phyloP scores from a whole-genome alignment of 306 rosid species.

The Luffa acutangula region DNA sequence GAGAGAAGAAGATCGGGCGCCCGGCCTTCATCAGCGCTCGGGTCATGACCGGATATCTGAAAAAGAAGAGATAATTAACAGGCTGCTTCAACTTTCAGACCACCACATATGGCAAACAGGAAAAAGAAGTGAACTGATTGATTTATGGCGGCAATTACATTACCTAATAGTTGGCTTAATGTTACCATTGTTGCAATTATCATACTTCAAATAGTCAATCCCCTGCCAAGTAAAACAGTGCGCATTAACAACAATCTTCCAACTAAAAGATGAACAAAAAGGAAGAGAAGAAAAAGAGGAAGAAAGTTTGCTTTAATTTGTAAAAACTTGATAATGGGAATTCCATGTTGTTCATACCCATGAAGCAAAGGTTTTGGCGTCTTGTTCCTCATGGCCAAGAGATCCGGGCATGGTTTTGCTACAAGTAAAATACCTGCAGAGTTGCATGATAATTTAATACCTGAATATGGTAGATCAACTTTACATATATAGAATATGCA shows the following conservation, averaged over 20 bases:
- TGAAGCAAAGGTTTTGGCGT: constrained; percentile 83
- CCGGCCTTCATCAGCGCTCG: constrained; percentile 77
- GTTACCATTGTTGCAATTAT: constrained; percentile 65
- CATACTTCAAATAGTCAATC: constrained; percentile 95
- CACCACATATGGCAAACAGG: background rate
- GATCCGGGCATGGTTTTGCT: constrained; percentile 95
- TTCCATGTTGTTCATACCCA: constrained; percentile 43
- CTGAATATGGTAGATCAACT: background rate
- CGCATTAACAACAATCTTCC: background rate
- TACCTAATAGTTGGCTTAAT: constrained; percentile 75
- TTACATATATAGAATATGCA: background rate
- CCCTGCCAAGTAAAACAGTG: constrained; percentile 39
- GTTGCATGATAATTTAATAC: background rate
- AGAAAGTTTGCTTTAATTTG: background rate
- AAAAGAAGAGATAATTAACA: constrained; percentile 4
- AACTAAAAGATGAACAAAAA: background rate
- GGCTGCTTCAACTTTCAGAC: background rate
- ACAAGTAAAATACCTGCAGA: constrained; percentile 70
- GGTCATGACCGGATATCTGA: constrained; percentile 83
- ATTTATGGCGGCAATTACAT: background rate
- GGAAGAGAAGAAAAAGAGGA: background rate
- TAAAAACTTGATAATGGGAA: background rate
- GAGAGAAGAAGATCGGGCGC: constrained; percentile 77
- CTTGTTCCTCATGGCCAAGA: constrained; percentile 78
- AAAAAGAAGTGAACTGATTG: background rate